Evolutionary conservation across 2,329 filamentous ascomycete species (phyloP), one percentile per base, ranked within the genome.

Genomic region (Fusarium humuli): DNA sequence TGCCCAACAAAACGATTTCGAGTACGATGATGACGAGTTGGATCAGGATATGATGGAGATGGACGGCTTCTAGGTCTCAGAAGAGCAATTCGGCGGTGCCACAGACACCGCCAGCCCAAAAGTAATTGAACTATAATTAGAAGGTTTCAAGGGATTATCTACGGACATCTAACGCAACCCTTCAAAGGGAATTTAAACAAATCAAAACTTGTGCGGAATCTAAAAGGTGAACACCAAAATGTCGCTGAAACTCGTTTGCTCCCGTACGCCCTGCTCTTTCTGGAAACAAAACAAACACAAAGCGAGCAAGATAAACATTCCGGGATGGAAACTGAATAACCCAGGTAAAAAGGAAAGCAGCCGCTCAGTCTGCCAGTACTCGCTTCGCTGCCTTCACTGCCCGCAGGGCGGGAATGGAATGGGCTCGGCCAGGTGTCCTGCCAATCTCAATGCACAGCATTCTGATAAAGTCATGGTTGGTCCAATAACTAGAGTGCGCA

Each of bases 401-500:
- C 71, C 86, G 84, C 84, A 92, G 87, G 9, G 83, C 83, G 2
- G 85, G 84, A 49, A 91, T 73, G 1, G 87, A 85, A 69, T 87
- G 80, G 5, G 86, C 83, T 71, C 87, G 89, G 0, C 95, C 94
- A 7, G 89, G 87, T 71, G 85, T 85, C 68, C 95, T 85, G 5
- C 94, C 94, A 72, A 97, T 90, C 81, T 99, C 96, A 32, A 95
- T 85, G 45, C 97, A 97, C 52, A 98, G 81, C 84, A 98, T 91
- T 46, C 94, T 85, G n/a, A 97, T 90, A 78, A 99, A 94, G 77
- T 98, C 96, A 29, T 85, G 88, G 74, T 92, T 90, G 4, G 89
- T 87, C 96, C 96, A 99, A 79, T 99, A 99, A 77, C 92, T 95
- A 59, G 93, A 94, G 80, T 99, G 96, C 11, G 96, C 96, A 61